Evolutionary conservation across 768 basidiomycete genomes (phyloP).

Genomic region (Lactarius sp.): DNA sequence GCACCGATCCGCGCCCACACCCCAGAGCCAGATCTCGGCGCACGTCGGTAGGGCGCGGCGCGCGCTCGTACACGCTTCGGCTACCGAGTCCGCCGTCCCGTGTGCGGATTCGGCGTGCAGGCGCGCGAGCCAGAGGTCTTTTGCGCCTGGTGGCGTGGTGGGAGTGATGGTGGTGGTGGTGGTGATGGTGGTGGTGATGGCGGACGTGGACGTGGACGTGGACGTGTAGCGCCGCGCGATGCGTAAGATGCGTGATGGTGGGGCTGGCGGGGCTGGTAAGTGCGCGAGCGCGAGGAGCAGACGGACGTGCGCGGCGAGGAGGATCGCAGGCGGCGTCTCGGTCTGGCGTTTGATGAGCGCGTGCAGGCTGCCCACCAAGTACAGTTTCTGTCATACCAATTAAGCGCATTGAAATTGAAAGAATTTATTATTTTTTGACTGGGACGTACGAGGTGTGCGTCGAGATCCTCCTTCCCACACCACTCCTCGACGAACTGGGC

Average conservation of each 20-base stretch:
- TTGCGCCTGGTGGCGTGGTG: constrained; percentile 33
- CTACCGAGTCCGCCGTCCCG: constrained; percentile 29
- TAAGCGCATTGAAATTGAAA: neutral
- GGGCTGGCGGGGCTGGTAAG: constrained; percentile 26
- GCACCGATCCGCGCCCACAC: constrained; percentile 32
- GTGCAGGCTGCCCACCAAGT: constrained; percentile 46
- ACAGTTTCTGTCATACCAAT: constrained; percentile 42
- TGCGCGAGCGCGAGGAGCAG: constrained; percentile 30
- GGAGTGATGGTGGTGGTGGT: constrained; percentile 29
- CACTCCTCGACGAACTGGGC: constrained; percentile 45
- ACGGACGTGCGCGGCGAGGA: constrained; percentile 37
- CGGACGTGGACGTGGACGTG: constrained; percentile 21
- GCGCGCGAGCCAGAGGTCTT: constrained; percentile 50
- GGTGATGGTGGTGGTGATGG: constrained; percentile 25
- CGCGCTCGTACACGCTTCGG: constrained; percentile 43
- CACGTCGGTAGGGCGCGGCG: constrained; percentile 37
- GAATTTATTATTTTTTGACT: no score
- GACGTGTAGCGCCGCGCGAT: constrained; percentile 46
- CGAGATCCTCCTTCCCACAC: constrained; percentile 35
- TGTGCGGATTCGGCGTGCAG: constrained; percentile 41
- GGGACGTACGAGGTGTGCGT: constrained; percentile 31
- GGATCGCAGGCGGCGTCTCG: constrained; percentile 36
- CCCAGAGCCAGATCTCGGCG: constrained; percentile 53
- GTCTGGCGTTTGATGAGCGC: constrained; percentile 26
- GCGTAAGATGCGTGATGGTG: constrained; percentile 31